phyloP scores from a whole-genome alignment of 768 basidiomycete species.

The Rhizopogon roseolus region DNA sequence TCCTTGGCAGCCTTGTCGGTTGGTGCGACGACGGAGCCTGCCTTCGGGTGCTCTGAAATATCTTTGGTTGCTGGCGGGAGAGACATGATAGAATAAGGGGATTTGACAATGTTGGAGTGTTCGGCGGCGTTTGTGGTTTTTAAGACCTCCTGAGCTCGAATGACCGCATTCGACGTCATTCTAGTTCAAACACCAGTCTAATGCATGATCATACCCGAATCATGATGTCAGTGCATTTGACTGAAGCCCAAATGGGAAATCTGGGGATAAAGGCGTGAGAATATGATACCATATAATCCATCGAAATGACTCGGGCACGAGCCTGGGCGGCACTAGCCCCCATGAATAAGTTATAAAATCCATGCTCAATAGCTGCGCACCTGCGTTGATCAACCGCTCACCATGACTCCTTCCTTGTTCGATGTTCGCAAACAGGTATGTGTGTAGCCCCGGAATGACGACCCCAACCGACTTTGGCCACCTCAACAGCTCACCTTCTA shows the following conservation, averaged over 20 bases:
- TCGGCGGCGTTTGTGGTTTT: background rate
- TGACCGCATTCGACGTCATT: conserved; percentile 13
- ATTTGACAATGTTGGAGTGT: background rate
- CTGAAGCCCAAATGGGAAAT: too few relatives aligned
- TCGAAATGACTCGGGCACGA: too few relatives aligned
- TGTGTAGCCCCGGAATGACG: background rate
- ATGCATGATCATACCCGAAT: too few relatives aligned
- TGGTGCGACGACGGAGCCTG: conserved; percentile 62
- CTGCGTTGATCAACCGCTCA: background rate
- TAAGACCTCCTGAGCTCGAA: background rate
- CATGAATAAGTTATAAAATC: background rate
- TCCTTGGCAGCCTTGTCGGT: conserved; percentile 56
- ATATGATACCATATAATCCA: too few relatives aligned
- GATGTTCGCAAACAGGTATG: conserved; percentile 69
- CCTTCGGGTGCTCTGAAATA: conserved; percentile 50
- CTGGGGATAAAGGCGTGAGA: too few relatives aligned
- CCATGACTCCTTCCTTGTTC: conserved; percentile 41
- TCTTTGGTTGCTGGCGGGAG: conserved; percentile 60
- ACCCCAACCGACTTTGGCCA: background rate
- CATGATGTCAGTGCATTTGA: conserved; percentile 2
- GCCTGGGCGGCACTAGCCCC: too few relatives aligned
- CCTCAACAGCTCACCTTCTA: conserved; percentile 77
- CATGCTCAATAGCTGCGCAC: too few relatives aligned
- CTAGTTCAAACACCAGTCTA: background rate
- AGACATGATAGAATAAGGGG: conserved; percentile 43